Evolutionary conservation across 192 early-diverging fungal genomes (phyloP), one percentile per base, ranked within the genome.

Genomic region (Geranomyces variabilis): DNA sequence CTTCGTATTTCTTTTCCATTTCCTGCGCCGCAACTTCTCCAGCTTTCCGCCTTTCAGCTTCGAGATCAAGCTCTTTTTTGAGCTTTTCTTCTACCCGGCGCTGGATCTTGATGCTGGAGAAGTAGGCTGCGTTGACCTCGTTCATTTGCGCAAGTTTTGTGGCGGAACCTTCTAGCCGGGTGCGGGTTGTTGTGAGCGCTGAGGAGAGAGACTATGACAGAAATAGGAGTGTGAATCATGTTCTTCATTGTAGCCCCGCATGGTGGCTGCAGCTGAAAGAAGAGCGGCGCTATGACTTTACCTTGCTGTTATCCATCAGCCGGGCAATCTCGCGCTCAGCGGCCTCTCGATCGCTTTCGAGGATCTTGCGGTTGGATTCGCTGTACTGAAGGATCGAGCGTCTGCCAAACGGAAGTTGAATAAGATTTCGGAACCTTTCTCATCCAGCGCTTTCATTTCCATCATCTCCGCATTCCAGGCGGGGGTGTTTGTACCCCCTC

Each of bases 71-170:
- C 70, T 83, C 81, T 53, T 77, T 82, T 55, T 81, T 80, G 33
- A 86, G 21, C 66, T 86, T 86, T 21, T 63, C 64, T 53, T 82
- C 67, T 15, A 86, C 78, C n/a, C 81, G 71, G 29, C 71, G 60
- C 28, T 86, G 82, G 24, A 86, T 80, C 63, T 86, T 86, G 51
- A 86, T 55, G 34, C 78, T 82, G 6, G 78, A 75, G 34, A 55
- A 79, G 57, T 82, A 86, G 22, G 76, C 78, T 0, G 73, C 63
- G 44, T 84, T 86, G 56, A 86, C 80, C 26, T 81, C 76, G 1
- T 65, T 51, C 59, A 86, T 58, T 53, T 82, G 80, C 3, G 28
- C 46, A 15, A 79, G 24, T 28, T 80, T 80, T 4, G 66, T 34
- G 12, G 64, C 57, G 17, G 77, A 60, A 3, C 77, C 79, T 33